Evolutionary conservation across 148 eudicot species (phyloP).

Genomic region (Rhododendron vialii): DNA sequence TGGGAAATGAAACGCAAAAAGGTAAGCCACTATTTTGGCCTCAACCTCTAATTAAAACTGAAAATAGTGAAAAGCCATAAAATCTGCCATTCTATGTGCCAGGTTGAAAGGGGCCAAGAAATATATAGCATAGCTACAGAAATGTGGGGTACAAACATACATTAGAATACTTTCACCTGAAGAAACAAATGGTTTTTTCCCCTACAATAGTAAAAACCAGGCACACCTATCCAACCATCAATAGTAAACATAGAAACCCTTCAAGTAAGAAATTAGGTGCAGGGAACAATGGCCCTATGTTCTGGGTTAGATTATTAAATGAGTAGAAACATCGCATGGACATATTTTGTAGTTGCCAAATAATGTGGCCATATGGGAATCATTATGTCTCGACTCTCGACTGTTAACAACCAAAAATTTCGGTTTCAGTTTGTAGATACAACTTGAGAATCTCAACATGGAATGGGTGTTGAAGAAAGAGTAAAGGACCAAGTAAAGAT

Average conservation of each 20-base stretch:
- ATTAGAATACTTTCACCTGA: not conserved
- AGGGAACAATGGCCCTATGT: not conserved
- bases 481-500: slow-evolving; percentile 1
- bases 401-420: not conserved
- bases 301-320: not conserved
- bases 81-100: not conserved
- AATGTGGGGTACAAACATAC: not conserved
- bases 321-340: not conserved
- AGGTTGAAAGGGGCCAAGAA: not conserved
- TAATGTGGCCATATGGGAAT: not conserved
- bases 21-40: not conserved
- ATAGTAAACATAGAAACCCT: not conserved
- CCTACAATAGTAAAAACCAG: not conserved
- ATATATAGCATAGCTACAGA: not conserved
- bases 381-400: not conserved
- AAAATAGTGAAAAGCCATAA: not conserved
- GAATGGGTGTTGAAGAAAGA: not conserved
- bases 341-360: not conserved
- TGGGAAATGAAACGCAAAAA: not conserved
- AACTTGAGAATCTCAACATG: not conserved
- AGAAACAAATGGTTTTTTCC: not conserved
- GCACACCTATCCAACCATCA: not conserved
- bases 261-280: not conserved
- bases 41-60: not conserved
- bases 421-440: not conserved